Base-by-base conservation (phyloP, 2,329 filamentous ascomycete species). In the Botryotinia globosa region DNA sequence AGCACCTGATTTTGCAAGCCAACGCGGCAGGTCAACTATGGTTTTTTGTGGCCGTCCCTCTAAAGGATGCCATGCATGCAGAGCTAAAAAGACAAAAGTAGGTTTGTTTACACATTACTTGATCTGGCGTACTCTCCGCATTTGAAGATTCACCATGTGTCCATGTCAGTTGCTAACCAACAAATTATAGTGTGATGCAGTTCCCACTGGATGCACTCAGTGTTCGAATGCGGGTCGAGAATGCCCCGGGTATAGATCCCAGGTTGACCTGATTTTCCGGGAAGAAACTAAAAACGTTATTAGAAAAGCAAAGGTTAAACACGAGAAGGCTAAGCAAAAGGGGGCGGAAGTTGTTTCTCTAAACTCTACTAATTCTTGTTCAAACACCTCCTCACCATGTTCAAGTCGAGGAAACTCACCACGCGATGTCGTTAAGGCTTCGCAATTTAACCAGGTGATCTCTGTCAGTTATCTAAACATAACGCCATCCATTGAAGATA, bases 31-130 rank as follows among this genome's bases (percentile, higher is more conserved):
- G 4, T 22, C 39, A 63, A 75, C 39, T 14, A 88, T 88, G 87
- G 86, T 88, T 9, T 88, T 87, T 77, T 88, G 87, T 75, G 86
- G 87, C 8, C 87, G 87, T 76, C 86, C 87, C 61, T 88, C 86
- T 54, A 87, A 86, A 77, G 86, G 86, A 58, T 88, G 87, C 79
- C 86, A 85, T 75, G 85, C 82, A 75, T 88, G 87, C 76, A 84
- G 87, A 75, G 84, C 85, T 77, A 85, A 86, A 76, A 88, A 88
- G 80, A 86, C 87, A 74, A 85, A 85, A 73, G 86, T 87, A 81
- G 64, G 75, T 69, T 62, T 9, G 7, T n/a, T 42, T n/a, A 39
- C 1, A 29, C 29, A 8, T 10, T 29, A 29, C 20, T 45, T 37
- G 4, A 62, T 48, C 22, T 69, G 14, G 5, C 5, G 8, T 10